A percentile compares a stretch with the other conserved stretches of the same genome.
Conservation (phyloP, 129 eudicot genomes). For the Smallanthus sonchifolius region DNA sequence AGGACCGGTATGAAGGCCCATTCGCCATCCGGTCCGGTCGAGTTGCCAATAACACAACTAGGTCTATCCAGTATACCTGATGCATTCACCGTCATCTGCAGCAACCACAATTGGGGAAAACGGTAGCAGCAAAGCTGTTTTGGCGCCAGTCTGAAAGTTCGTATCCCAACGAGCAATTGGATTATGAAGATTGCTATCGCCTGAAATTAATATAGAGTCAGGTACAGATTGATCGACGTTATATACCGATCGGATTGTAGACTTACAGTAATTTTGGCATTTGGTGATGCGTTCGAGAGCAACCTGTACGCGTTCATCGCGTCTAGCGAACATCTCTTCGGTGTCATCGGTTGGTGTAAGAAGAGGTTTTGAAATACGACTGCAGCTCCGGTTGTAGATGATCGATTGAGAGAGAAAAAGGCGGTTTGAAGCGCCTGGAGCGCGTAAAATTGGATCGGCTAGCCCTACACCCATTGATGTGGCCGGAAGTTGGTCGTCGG, state of each 20-base stretch:
- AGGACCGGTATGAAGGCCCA: not conserved
- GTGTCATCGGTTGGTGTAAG: constrained; percentile 73
- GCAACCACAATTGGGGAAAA: constrained; percentile 89
- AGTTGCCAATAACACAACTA: not conserved
- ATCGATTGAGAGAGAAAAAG: constrained; percentile 88
- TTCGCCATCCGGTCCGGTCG: no score
- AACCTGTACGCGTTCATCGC: constrained; percentile 70
- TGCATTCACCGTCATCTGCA: constrained; percentile 86
- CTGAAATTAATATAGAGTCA: constrained; percentile 32
- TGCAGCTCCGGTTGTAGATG: constrained; percentile 95
- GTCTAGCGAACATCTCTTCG: constrained; percentile 62
- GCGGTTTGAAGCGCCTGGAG: constrained; percentile 58
- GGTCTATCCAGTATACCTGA: constrained; percentile 52
- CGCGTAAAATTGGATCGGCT: constrained; percentile 83
- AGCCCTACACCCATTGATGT: constrained; percentile 79
- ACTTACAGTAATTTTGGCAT: constrained; percentile 68
- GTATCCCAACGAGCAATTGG: constrained; percentile 99
- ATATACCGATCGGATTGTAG: not conserved
- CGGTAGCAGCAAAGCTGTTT: constrained; percentile 80
- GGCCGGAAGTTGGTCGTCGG: constrained; percentile 48
- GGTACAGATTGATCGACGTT: not conserved
- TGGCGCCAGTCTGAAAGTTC: constrained; percentile 83
- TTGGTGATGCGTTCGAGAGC: constrained; percentile 73
- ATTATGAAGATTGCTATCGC: constrained; percentile 71
- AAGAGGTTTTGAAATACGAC: constrained; percentile 93